These are phyloP conservation scores for Russula compacta DNA, from an alignment of 768 basidiomycete species.

Conservation along the genomic window DNA sequence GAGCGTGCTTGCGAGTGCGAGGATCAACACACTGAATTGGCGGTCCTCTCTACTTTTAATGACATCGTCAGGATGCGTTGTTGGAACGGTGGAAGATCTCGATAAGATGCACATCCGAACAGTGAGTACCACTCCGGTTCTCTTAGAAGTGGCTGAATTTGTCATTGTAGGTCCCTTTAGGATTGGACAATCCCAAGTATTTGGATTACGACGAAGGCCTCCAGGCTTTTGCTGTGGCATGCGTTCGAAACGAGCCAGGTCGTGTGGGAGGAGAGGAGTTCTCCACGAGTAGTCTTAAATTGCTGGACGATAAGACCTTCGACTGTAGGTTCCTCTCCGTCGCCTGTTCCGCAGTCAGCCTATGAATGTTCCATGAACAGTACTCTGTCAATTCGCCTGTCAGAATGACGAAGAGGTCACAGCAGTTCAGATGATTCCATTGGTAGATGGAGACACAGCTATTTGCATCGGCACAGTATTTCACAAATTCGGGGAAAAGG, in stretches of 20 bases:
- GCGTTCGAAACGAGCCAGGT: slow-evolving; percentile 42
- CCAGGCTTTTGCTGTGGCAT: slow-evolving; percentile 59
- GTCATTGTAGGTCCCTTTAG: slow-evolving; percentile 52
- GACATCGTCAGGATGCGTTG: slow-evolving; percentile 42
- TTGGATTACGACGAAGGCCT: slow-evolving; percentile 50
- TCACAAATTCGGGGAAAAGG: slow-evolving; percentile 24
- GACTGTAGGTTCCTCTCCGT: slow-evolving; percentile 27
- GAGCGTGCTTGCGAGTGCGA: slow-evolving; percentile 47
- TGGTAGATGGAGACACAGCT: slow-evolving; percentile 23
- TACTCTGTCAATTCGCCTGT: slow-evolving; percentile 40
- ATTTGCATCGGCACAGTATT: slow-evolving; percentile 36
- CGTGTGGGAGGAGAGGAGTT: slow-evolving; percentile 43
- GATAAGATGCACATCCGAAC: slow-evolving; percentile 77
- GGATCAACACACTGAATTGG: slow-evolving; percentile 43
- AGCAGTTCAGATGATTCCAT: slow-evolving; percentile 33
- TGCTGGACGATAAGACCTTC: slow-evolving; percentile 59
- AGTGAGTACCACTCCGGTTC: slow-evolving; percentile 32
- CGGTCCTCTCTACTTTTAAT: slow-evolving; percentile 51
- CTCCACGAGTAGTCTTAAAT: slow-evolving; percentile 47
- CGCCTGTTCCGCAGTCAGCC: neutral
- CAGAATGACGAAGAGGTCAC: slow-evolving; percentile 55
- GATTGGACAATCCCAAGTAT: slow-evolving; percentile 58
- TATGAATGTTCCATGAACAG: slow-evolving; percentile 24
- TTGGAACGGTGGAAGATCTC: slow-evolving; percentile 59
- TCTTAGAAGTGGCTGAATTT: neutral